Evolutionary conservation across 352 stramenopile genomes (phyloP).

Genomic region (Globisporangium barbulae): DNA sequence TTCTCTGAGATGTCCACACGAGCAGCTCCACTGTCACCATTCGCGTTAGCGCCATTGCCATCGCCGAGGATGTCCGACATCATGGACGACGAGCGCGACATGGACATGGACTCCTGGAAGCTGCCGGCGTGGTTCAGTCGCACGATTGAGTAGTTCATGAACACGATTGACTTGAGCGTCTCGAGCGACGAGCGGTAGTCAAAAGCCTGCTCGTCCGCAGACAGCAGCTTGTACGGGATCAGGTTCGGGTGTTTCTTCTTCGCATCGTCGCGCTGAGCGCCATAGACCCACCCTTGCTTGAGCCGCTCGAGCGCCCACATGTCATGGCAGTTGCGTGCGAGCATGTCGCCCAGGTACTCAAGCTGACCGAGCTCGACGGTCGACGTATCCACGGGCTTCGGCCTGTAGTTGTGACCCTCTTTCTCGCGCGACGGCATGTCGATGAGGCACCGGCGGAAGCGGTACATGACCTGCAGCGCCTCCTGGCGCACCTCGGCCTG

Average conservation of each 20-base stretch:
- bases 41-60: conserved; percentile 19
- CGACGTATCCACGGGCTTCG: conserved; percentile 81
- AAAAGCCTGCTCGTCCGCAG: conserved; percentile 76
- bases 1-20: conserved; percentile 18
- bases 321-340: conserved; percentile 84
- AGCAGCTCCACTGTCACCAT: neutral
- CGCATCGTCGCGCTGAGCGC: conserved; percentile 61
- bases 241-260: conserved; percentile 80
- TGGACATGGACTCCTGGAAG: conserved; percentile 38
- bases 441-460: conserved; percentile 85
- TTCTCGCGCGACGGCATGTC: conserved; percentile 89
- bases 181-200: conserved; percentile 86
- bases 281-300: conserved; percentile 84
- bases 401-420: conserved; percentile 84
- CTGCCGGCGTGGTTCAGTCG: conserved; percentile 49
- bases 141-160: conserved; percentile 86
- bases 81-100: conserved; percentile 52
- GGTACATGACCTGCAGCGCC: conserved; percentile 85
- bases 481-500: conserved; percentile 74
- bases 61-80: conserved; percentile 48
- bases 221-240: conserved; percentile 78
- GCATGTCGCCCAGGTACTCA: conserved; percentile 67
- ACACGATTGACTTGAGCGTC: conserved; percentile 86
- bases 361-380: conserved; percentile 68
- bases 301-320: conserved; percentile 84